Base-by-base conservation (phyloP, 345 rosid species). In the Eucalyptus cloeziana region DNA sequence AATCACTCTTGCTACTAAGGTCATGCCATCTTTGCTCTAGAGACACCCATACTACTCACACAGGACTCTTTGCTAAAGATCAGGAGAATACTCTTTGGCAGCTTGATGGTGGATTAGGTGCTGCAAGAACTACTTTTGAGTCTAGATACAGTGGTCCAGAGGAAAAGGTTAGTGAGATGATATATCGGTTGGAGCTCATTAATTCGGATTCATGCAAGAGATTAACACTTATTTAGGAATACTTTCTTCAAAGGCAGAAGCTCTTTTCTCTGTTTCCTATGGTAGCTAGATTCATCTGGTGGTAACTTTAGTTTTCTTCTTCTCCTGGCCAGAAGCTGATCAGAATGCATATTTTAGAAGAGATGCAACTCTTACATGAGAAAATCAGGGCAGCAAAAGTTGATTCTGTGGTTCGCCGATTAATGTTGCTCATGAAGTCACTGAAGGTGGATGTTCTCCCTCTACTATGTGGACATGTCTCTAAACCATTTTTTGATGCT, bases 391-490 rank as follows among this genome's bases (percentile, higher is more conserved):
- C 69, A 51, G 86, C 92, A 76, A 91, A 89, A 33, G 94, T 90
- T 49, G 90, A 91, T 92, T 85, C 88, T 56, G 88, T 88, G 56
- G 93, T 94, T 51, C 91, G 90, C 88, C 94, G 91, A 83, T 83
- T 97, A 89, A 40, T 93, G 64, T 92, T 93, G 67, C 92, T 93
- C 86, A 87, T 94, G 90, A 60, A 90, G 89, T 92, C 93, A 43
- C 49, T 93, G 10, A 93, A 94, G 97, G 99, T 95, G 13, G 50
- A 49, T 7, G 54, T 8, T 25, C 21, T 49, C 81, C 87, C 81
- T 71, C 45, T 71, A 37, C 81, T 19, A 71, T 37, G 45, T 71
- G 11, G 81, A 71, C 81, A 37, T 71, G 81, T 37, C 22, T 19
- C 45, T 71, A 19, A 21, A 37, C 81, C 81, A 19, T 67, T 64